These are phyloP conservation scores for Alternaria sp. DNA, from an alignment of 2,329 filamentous ascomycete genomes.

Conservation along the genomic window DNA sequence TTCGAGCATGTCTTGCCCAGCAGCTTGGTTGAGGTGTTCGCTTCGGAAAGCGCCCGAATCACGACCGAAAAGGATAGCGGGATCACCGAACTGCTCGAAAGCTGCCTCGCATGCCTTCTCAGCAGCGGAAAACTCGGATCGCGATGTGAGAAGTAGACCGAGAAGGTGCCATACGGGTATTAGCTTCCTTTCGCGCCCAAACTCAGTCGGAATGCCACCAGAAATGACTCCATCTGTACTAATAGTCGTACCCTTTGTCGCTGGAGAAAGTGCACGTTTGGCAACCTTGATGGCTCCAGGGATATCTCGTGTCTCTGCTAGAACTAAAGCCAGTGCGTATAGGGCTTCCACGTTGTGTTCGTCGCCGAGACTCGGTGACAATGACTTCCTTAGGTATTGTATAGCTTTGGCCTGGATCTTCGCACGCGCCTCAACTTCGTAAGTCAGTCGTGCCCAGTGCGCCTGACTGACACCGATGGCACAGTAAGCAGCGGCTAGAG, in stretches of 20 bases:
- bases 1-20: conserved; percentile 21
- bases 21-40: conserved; percentile 67
- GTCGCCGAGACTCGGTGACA: conserved; percentile 71
- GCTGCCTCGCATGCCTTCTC: conserved; percentile 86
- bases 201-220: conserved; percentile 37
- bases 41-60: conserved; percentile 64
- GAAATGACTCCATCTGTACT: conserved; percentile 46
- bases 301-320: conserved; percentile 86
- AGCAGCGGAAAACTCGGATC: conserved; percentile 84
- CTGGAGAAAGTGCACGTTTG: conserved; percentile 75
- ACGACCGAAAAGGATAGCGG: conserved; percentile 72
- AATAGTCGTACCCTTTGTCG: conserved; percentile 43
- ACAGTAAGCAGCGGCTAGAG: conserved; percentile 74
- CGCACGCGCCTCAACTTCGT: conserved; percentile 73
- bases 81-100: conserved; percentile 85
- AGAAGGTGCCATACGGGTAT: conserved; percentile 93
- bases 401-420: conserved; percentile 81
- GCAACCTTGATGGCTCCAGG: conserved; percentile 81
- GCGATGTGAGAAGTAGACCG: conserved; percentile 82
- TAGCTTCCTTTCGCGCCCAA: conserved; percentile 65
- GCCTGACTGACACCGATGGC: conserved; percentile 86
- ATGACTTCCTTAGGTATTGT: conserved; percentile 74
- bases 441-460: conserved; percentile 85
- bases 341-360: conserved; percentile 76
- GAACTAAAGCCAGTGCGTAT: conserved; percentile 82